Conservation (phyloP, 495 filamentous ascomycete species). For the Chaetomium cochliodes region DNA sequence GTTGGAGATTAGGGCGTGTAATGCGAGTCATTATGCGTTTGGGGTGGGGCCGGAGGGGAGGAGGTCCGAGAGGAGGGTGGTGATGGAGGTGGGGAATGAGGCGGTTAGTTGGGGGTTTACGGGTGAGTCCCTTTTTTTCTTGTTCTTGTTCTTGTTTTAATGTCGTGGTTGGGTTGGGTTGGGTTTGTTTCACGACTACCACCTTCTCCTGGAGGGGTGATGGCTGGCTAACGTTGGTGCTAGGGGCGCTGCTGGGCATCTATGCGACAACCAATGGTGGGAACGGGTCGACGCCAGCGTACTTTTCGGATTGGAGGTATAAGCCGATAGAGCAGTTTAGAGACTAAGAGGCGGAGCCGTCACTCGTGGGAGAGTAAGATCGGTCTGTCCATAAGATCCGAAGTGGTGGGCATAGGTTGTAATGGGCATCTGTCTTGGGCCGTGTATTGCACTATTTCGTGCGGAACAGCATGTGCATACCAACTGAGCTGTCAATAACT, state of each 20-base stretch:
- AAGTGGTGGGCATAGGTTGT: neutral
- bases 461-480: neutral
- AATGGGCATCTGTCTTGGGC: neutral
- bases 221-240: constrained; percentile 2
- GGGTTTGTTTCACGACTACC: neutral
- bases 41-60: constrained; percentile 41
- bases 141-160: neutral
- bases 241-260: constrained; percentile 45
- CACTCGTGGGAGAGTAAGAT: neutral
- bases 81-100: constrained; percentile 43
- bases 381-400: neutral
- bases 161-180: neutral
- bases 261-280: constrained; percentile 56
- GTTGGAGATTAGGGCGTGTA: constrained; percentile 48
- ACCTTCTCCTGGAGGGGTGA: neutral
- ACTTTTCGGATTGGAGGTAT: constrained; percentile 51
- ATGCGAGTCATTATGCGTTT: constrained; percentile 49
- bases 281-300: constrained; percentile 41
- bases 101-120: constrained; percentile 53
- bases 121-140: constrained; percentile 36
- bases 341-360: constrained; percentile 23
- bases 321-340: constrained; percentile 43
- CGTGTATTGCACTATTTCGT: neutral
- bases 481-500: neutral
- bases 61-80: constrained; percentile 32